These are phyloP conservation scores for Mycena rebaudengoi DNA, from an alignment of 768 basidiomycete species.

Conservation along the genomic window DNA sequence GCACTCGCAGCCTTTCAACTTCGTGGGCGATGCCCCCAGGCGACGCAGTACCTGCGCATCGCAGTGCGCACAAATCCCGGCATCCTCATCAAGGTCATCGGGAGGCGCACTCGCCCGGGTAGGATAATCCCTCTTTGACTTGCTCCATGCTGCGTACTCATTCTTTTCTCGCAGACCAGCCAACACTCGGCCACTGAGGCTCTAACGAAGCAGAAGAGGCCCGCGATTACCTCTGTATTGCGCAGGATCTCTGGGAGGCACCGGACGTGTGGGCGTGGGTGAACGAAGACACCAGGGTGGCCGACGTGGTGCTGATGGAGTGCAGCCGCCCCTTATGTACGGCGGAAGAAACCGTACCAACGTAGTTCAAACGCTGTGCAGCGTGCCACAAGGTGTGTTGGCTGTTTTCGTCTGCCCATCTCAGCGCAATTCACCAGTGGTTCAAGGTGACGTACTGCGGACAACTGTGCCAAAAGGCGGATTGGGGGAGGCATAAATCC, in stretches of 20 bases:
- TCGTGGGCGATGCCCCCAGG: slow-evolving; percentile 33
- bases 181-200: slow-evolving; percentile 29
- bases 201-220: slow-evolving; percentile 40
- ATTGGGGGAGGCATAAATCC: slow-evolving; percentile 39
- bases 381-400: slow-evolving; percentile 2
- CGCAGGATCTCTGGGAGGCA: slow-evolving; percentile 42
- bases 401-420: neutral
- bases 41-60: slow-evolving; percentile 40
- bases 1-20: slow-evolving; percentile 42
- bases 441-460: slow-evolving; percentile 37
- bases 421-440: neutral
- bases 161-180: slow-evolving; percentile 18
- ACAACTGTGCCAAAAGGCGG: slow-evolving; percentile 38
- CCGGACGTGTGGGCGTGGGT: slow-evolving; percentile 26
- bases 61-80: slow-evolving; percentile 34
- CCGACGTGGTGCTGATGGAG: slow-evolving; percentile 28
- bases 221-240: slow-evolving; percentile 44
- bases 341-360: slow-evolving; percentile 30
- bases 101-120: slow-evolving; percentile 37
- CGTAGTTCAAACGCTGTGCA: slow-evolving; percentile 41
- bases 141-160: no score
- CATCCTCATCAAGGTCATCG: slow-evolving; percentile 40
- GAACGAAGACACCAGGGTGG: slow-evolving; percentile 24
- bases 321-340: slow-evolving; percentile 34
- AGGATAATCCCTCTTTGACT: neutral